Evolutionary conservation across 495 filamentous ascomycete species (phyloP).

Genomic region (Chlorociboria aeruginascens): DNA sequence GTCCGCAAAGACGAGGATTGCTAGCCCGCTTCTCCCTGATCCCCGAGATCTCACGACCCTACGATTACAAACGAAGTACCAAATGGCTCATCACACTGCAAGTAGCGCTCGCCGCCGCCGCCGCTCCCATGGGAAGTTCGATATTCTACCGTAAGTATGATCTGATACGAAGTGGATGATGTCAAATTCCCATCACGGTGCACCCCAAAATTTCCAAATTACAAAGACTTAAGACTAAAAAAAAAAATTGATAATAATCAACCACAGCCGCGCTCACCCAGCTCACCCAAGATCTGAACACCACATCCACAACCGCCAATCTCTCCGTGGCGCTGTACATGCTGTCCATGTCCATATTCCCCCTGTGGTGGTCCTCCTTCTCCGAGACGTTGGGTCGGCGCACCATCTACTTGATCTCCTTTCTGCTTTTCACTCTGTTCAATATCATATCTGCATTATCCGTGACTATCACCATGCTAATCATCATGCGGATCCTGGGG

Average conservation of each 20-base stretch:
- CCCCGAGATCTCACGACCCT: slow-evolving; percentile 70
- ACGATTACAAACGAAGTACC: slow-evolving; percentile 53
- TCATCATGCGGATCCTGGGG: slow-evolving; percentile 69
- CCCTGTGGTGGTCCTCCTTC: slow-evolving; percentile 91
- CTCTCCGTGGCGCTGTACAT: slow-evolving; percentile 80
- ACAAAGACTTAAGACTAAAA: neutral
- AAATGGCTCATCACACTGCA: slow-evolving; percentile 85
- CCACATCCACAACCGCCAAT: slow-evolving; percentile 64
- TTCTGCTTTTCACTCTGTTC: slow-evolving; percentile 69
- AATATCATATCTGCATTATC: slow-evolving; percentile 61
- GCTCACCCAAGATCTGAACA: slow-evolving; percentile 51
- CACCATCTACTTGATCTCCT: slow-evolving; percentile 77
- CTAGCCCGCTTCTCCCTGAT: slow-evolving; percentile 61
- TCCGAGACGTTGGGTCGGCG: slow-evolving; percentile 74
- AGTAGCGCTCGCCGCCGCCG: slow-evolving; percentile 61
- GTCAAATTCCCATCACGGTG: neutral
- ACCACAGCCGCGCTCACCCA: slow-evolving; percentile 59
- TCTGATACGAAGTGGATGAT: neutral
- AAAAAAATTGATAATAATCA: slow-evolving; percentile 1
- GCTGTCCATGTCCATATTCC: slow-evolving; percentile 82
- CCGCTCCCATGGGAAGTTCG: slow-evolving; percentile 73
- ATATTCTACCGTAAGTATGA: slow-evolving; percentile 72
- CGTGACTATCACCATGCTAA: slow-evolving; percentile 70
- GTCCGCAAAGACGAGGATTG: slow-evolving; percentile 59
- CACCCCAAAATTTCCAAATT: neutral